Base-by-base conservation (phyloP, 202 grass and related monocot species). In the Schoenoplectus triqueter region DNA sequence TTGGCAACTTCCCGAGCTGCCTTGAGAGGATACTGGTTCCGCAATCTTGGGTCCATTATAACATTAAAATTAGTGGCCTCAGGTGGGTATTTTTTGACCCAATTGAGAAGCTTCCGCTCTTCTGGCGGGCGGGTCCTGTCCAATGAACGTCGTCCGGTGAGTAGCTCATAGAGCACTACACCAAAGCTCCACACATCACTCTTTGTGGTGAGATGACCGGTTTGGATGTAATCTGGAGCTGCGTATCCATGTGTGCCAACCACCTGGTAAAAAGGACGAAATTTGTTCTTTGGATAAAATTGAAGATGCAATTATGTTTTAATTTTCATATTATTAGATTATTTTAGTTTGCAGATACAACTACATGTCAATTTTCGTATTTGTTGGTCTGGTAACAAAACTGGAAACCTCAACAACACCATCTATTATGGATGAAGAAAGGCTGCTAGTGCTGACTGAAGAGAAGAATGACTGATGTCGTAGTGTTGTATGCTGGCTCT, bases 101-200 rank as follows among this genome's bases (percentile, higher is more conserved):
- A 97, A 8, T 80, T 60, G 31, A 97, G 85, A 67, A 97, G 91
- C 78, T 90, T 92, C 80, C 88, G 94, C 87, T 97, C 94, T 79
- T 84, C 90, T 48, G 59, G 57, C 9, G 94, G 88, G 0, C 92
- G 92, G 80, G 71, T 85, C 5, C 66, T 78, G 66, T 97, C 94
- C 44, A 94, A 46, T 14, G 94, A 84, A 10, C 94, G 81, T 77
- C 94, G 83, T 10, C 94, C 94, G 21, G 94, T 91, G 2, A 97
- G 87, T 84, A 97, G 93, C 87, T 97, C 94, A 52, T 92, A 97
- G 48, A 97, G 84, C 72, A 94, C 94, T 50, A 97, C 94, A 4
- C 94, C 94, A 69, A 92, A 97, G 69, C 94, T 94, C 92, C 94
- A 97, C 72, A 97, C 92, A 64, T 97, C 94, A 64, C 92, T 94